phyloP scores from a whole-genome alignment of 78 protist species.

The Pigoraptor vietnamica region DNA sequence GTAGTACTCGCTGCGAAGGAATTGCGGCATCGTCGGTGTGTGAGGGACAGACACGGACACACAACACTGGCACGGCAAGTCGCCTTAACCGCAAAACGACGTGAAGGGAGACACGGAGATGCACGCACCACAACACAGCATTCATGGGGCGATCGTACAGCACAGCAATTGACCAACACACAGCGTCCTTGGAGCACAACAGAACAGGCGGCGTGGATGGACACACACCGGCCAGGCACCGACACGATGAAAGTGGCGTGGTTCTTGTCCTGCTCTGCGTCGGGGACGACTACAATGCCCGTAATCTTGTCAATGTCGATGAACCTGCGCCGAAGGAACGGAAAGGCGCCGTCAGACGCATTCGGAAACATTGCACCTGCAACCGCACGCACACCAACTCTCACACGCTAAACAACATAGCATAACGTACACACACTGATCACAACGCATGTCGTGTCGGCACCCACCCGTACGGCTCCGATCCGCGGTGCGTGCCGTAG shows the following conservation, averaged over 20 bases:
- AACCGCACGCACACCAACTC: too few relatives aligned
- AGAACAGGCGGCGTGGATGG: not conserved
- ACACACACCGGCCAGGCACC: not conserved
- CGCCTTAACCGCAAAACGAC: not conserved
- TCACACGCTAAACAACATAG: too few relatives aligned
- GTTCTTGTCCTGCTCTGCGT: not conserved
- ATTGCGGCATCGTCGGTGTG: not conserved
- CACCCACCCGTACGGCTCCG: not conserved
- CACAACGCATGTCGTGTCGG: not conserved
- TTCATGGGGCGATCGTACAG: not conserved
- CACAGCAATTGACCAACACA: not conserved
- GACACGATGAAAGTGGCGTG: not conserved
- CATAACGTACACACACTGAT: too few relatives aligned
- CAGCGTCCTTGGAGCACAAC: not conserved
- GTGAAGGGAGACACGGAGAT: not conserved
- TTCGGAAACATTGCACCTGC: too few relatives aligned
- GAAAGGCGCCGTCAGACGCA: too few relatives aligned
- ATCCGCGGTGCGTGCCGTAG: not conserved
- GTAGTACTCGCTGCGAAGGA: not conserved
- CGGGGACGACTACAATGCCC: not conserved
- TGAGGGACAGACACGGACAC: too few relatives aligned
- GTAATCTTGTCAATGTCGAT: not conserved
- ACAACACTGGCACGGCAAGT: not conserved
- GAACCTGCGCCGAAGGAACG: not conserved
- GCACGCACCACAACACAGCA: not conserved